These are phyloP conservation scores for Pseudonectria buxi DNA, from an alignment of 2,329 filamentous ascomycete genomes.

Conservation along the genomic window DNA sequence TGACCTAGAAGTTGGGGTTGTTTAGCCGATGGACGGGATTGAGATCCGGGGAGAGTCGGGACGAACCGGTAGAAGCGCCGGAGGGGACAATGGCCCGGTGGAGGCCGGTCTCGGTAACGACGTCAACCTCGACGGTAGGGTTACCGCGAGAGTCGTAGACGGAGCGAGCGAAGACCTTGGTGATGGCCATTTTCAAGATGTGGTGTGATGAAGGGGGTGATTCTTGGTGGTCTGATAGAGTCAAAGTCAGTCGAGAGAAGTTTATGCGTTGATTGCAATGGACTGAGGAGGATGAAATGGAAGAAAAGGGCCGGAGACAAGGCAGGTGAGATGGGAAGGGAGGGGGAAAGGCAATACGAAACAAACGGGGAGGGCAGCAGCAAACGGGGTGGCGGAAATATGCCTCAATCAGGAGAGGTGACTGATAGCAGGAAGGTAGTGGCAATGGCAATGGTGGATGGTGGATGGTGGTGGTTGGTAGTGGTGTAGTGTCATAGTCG, in stretches of 20 bases:
- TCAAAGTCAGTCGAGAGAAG: conserved; percentile 14
- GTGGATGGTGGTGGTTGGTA: too few species aligned
- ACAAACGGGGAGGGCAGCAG: conserved; percentile 5
- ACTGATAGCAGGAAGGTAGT: conserved; percentile 10
- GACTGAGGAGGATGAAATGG: conserved; percentile 7
- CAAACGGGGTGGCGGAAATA: conserved; percentile 9
- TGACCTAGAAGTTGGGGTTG: conserved; percentile 51
- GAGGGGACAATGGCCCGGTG: conserved; percentile 97
- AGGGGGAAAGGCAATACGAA: conserved; percentile 6
- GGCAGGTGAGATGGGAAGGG: conserved; percentile 9
- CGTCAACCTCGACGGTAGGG: conserved; percentile 97
- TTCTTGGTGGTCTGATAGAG: conserved; percentile 8
- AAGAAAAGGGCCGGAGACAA: conserved; percentile 8
- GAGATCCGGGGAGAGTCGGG: conserved; percentile 18
- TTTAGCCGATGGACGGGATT: conserved; percentile 17
- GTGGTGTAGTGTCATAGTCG: too few species aligned
- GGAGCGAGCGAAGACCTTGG: conserved; percentile 84
- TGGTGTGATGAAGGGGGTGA: conserved; percentile 9
- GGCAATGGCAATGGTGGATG: too few species aligned
- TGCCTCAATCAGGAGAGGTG: conserved; percentile 9
- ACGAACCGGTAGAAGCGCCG: conserved; percentile 84
- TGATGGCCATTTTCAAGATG: conserved; percentile 69
- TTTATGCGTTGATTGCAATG: conserved; percentile 9
- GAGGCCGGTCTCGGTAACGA: conserved; percentile 91
- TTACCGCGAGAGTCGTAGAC: conserved; percentile 99